Evolutionary conservation across 2,329 filamentous ascomycete genomes (phyloP), one percentile per base, ranked within the genome.

Genomic region (Epichloe glyceriae): DNA sequence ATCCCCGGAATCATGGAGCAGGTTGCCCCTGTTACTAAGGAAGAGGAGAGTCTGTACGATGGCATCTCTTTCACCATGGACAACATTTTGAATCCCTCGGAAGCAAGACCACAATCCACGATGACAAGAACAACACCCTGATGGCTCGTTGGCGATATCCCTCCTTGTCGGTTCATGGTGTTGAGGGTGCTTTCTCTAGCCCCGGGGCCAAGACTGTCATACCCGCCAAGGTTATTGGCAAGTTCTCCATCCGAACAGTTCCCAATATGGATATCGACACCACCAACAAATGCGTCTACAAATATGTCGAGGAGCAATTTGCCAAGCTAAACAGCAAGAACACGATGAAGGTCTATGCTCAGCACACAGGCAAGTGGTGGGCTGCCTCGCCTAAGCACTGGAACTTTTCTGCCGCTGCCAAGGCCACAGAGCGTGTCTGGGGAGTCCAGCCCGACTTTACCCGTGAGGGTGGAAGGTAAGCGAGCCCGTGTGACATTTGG

Each of bases 361-460:
- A 91, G 70, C 93, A 98, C 74, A 84, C 83, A 53, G 93, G 93
- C 60, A 96, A 96, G 73, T 98, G 93, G 93, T 98, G 93, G 93
- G 89, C 95, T 46, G 89, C 94, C 45, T 90, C 86, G 64, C 91
- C 93, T 33, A 93, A 95, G 73, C 91, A 98, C 78, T 97, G 93
- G 89, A 98, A 98, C 78, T 98, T 97, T 72, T 80, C 82, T 33
- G 91, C 91, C 26, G 93, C 93, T 14, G 82, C 85, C 64, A 97
- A 95, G 78, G 93, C 93, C n/a, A 89, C 93, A 35, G 85, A 97
- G 75, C 82, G 88, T 57, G 93, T 98, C 38, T 98, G 89, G 80
- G 87, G 87, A 50, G 85, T 95, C 50, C 78, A 89, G 73, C 93
- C 93, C 26, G 93, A 98, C 71, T 85, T 95, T 70, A 98, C 93